A percentile compares a stretch with the other conserved stretches of the same genome.
These are phyloP conservation scores for Aspergillus caelatus DNA, from an alignment of 2,329 filamentous ascomycete genomes.

Conservation along the genomic window DNA sequence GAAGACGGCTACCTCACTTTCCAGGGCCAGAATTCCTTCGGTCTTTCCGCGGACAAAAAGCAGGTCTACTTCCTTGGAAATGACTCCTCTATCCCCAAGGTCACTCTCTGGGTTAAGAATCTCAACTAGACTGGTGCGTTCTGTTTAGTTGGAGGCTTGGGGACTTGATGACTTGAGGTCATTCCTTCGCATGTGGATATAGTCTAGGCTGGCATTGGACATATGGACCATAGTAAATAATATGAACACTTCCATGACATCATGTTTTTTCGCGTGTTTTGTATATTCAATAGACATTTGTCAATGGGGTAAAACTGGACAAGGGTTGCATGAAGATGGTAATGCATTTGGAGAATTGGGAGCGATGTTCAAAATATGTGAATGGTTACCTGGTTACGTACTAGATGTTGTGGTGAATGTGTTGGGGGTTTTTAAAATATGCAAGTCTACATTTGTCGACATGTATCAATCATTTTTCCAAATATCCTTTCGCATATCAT, in stretches of 20 bases:
- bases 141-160: neutral
- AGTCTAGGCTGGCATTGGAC: neutral
- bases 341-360: too few relatives aligned
- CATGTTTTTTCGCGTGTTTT: neutral
- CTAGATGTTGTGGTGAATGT: too few relatives aligned
- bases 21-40: constrained; percentile 5
- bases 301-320: too few relatives aligned
- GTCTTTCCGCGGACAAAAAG: neutral
- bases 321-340: too few relatives aligned
- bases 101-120: constrained; percentile 11
- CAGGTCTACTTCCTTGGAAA: constrained; percentile 2
- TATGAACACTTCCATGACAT: too few relatives aligned
- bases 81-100: neutral
- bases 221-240: neutral
- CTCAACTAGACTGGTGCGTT: neutral
- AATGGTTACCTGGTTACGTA: too few relatives aligned
- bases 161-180: neutral
- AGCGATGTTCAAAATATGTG: too few relatives aligned
- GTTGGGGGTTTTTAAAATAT: too few relatives aligned
- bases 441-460: too few relatives aligned
- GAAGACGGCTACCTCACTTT: constrained; percentile 12
- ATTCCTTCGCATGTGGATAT: neutral
- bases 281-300: neutral
- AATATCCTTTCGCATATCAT: too few relatives aligned
- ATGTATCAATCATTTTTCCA: too few relatives aligned